Conservation (phyloP, 108 stramenopile species). For the Aureococcus anophagefferens region DNA sequence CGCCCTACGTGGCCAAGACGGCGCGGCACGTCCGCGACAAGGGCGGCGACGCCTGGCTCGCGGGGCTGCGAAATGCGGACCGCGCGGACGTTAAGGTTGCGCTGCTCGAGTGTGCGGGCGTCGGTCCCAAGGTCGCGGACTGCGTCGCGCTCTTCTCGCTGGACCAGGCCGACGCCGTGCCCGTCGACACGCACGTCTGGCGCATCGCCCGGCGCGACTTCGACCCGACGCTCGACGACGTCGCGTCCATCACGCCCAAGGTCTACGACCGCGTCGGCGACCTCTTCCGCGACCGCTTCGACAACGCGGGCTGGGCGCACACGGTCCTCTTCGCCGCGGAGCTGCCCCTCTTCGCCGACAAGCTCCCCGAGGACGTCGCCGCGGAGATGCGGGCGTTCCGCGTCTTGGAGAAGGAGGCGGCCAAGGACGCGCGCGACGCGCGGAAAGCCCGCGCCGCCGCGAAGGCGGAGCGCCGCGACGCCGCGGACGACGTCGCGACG, state of each 20-base stretch:
- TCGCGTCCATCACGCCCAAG: slow-evolving; percentile 80
- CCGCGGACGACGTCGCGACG: no score
- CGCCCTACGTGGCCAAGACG: slow-evolving; percentile 76
- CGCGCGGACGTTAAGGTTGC: slow-evolving; percentile 49
- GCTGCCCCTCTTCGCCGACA: slow-evolving; percentile 64
- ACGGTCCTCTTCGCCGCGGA: slow-evolving; percentile 93
- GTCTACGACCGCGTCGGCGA: slow-evolving; percentile 83
- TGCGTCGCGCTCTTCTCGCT: slow-evolving; percentile 94
- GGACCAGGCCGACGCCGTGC: slow-evolving; percentile 71
- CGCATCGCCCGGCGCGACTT: slow-evolving; percentile 84
- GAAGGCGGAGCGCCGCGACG: no score
- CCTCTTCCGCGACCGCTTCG: slow-evolving; percentile 77
- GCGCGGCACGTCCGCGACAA: slow-evolving; percentile 35
- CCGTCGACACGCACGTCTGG: slow-evolving; percentile 95
- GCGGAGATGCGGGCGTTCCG: slow-evolving; percentile 37
- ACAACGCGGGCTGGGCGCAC: slow-evolving; percentile 96
- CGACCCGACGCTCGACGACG: slow-evolving; percentile 42
- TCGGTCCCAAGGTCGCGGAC: slow-evolving; percentile 95
- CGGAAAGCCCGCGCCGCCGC: no score
- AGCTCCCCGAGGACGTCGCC: slow-evolving; percentile 51
- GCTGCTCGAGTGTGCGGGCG: slow-evolving; percentile 66
- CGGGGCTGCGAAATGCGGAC: slow-evolving; percentile 27
- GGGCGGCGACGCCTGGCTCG: slow-evolving; percentile 49
- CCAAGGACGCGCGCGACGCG: no score
- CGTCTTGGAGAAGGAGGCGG: background rate